Conservation (phyloP, 2,329 filamentous ascomycete genomes). For the Gaeumannomyces sp. region DNA sequence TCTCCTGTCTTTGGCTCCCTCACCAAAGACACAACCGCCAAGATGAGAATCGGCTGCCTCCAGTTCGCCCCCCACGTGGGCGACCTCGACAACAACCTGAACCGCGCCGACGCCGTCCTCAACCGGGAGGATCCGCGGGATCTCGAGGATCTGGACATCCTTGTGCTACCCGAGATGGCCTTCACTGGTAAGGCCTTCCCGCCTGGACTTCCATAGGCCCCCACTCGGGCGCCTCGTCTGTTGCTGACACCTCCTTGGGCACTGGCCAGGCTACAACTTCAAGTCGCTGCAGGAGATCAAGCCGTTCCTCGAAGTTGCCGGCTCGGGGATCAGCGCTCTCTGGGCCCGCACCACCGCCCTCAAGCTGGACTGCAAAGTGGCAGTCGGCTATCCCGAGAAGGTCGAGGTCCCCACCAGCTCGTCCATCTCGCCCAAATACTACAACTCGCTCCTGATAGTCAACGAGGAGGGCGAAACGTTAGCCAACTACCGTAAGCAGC, state of each 20-base stretch:
- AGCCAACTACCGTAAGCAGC: constrained; percentile 55
- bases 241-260: not conserved
- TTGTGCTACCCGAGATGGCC: constrained; percentile 71
- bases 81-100: constrained; percentile 63
- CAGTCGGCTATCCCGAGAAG: constrained; percentile 69
- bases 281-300: constrained; percentile 59
- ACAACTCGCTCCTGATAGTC: constrained; percentile 50
- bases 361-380: constrained; percentile 61
- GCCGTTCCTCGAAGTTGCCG: constrained; percentile 61
- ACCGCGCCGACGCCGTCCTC: constrained; percentile 59
- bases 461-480: constrained; percentile 53
- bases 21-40: constrained; percentile 8
- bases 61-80: constrained; percentile 69
- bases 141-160: constrained; percentile 61
- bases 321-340: constrained; percentile 59
- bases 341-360: constrained; percentile 66
- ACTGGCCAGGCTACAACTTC: constrained; percentile 65
- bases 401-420: constrained; percentile 46
- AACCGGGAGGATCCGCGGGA: constrained; percentile 41
- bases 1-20: not conserved
- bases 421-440: constrained; percentile 28
- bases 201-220: not conserved
- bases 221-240: not conserved
- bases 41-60: constrained; percentile 40
- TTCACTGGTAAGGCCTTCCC: constrained; percentile 53